These are phyloP conservation scores for Dictyostelium firmibasis DNA, from an alignment of 78 protist species.

Conservation along the genomic window DNA sequence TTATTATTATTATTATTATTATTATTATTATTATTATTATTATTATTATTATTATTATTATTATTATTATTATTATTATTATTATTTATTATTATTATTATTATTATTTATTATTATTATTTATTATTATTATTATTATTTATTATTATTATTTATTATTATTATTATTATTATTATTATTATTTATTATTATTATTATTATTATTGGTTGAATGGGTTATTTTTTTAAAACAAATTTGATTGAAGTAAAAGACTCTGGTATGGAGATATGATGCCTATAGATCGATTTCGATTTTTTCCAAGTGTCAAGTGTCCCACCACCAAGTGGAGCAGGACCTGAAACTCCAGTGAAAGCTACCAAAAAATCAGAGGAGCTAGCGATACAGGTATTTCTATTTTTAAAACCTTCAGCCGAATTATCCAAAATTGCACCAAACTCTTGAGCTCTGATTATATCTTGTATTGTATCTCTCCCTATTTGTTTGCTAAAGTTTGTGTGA, in stretches of 20 bases:
- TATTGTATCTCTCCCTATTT: neutral
- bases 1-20: too few relatives aligned
- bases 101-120: too few relatives aligned
- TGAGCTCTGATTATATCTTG: neutral
- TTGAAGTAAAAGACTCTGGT: neutral
- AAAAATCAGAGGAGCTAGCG: neutral
- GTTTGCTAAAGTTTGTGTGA: neutral
- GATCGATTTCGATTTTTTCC: neutral
- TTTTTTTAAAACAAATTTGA: neutral
- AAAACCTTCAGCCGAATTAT: neutral
- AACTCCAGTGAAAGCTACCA: conserved; percentile 10
- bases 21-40: too few relatives aligned
- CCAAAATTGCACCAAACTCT: conserved; percentile 28
- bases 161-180: too few relatives aligned
- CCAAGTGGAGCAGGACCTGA: neutral
- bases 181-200: neutral
- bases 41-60: too few relatives aligned
- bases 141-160: too few relatives aligned
- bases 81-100: too few relatives aligned
- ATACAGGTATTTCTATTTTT: neutral
- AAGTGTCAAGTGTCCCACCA: conserved; percentile 22
- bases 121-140: too few relatives aligned
- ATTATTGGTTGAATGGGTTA: too few relatives aligned
- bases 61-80: too few relatives aligned
- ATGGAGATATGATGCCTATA: neutral